Percentiles rank a stretch among this genome's conserved stretches.
Evolutionary conservation across 768 basidiomycete genomes (phyloP).

Genomic region (Rubroboletus satanas): DNA sequence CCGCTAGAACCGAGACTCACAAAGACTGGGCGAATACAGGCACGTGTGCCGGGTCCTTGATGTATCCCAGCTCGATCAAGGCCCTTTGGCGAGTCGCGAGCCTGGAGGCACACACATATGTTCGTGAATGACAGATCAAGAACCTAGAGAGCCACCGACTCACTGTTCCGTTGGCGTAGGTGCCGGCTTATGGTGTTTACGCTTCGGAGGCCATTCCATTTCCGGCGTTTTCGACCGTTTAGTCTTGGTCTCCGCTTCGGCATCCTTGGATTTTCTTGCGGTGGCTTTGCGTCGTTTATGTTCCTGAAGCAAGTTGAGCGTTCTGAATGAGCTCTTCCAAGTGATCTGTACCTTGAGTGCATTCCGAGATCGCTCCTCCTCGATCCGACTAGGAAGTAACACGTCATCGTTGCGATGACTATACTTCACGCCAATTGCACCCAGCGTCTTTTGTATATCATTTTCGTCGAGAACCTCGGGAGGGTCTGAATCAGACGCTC

Average conservation of each 20-base stretch:
- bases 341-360: slow-evolving; percentile 43
- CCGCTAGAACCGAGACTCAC: slow-evolving; percentile 39
- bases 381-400: slow-evolving; percentile 62
- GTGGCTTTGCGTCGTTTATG: slow-evolving; percentile 25
- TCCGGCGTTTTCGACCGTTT: slow-evolving; percentile 32
- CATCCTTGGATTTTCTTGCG: slow-evolving; percentile 21
- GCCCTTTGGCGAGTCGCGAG: slow-evolving; percentile 54
- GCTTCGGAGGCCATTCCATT: slow-evolving; percentile 60
- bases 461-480: slow-evolving; percentile 42
- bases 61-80: slow-evolving; percentile 58
- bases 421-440: slow-evolving; percentile 61
- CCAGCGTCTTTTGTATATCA: slow-evolving; percentile 53
- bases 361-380: slow-evolving; percentile 56
- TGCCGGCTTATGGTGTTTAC: slow-evolving; percentile 51
- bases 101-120: slow-evolving; percentile 31
- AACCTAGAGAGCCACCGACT: slow-evolving; percentile 14
- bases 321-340: neutral
- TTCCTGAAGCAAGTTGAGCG: slow-evolving; percentile 18
- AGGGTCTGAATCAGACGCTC: slow-evolving; percentile 30
- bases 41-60: slow-evolving; percentile 49
- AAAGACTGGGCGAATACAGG: slow-evolving; percentile 60
- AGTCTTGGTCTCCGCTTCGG: slow-evolving; percentile 1
- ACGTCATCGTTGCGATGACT: slow-evolving; percentile 74
- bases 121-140: neutral
- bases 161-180: slow-evolving; percentile 51